Conservation (phyloP, 768 basidiomycete genomes). For the Royoungia palumana region DNA sequence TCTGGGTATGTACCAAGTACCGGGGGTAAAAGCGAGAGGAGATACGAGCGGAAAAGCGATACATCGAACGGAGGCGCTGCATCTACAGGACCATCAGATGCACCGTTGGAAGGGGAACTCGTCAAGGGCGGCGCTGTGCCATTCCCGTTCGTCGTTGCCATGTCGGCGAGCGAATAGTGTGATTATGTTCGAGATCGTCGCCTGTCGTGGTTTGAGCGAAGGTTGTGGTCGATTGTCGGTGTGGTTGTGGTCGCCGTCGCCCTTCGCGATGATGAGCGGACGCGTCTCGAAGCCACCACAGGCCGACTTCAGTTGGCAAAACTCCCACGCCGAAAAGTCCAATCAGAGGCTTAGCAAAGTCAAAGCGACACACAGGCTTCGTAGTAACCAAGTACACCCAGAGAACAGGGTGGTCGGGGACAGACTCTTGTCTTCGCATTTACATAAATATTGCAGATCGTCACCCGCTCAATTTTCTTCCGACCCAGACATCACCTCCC, state of each 20-base stretch:
- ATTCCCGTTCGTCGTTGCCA: constrained; percentile 25
- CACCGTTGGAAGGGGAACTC: constrained; percentile 29
- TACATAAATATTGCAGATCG: too few relatives aligned
- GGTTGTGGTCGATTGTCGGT: constrained; percentile 5
- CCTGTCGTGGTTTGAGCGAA: constrained; percentile 11
- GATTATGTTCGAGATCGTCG: constrained; percentile 5
- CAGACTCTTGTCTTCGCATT: too few relatives aligned
- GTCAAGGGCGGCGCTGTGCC: constrained; percentile 28
- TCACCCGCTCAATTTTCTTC: too few relatives aligned
- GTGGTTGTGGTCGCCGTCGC: constrained; percentile 15
- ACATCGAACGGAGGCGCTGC: constrained; percentile 57
- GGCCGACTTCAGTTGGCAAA: constrained; percentile 5
- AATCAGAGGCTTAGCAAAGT: not conserved
- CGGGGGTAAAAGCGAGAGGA: constrained; percentile 71
- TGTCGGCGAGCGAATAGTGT: not conserved
- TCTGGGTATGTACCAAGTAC: constrained; percentile 67
- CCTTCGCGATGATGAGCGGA: constrained; percentile 24
- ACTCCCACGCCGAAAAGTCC: constrained; percentile 22
- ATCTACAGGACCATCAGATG: constrained; percentile 32
- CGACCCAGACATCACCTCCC: too few relatives aligned
- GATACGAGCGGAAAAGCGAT: constrained; percentile 65
- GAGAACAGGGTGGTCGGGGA: too few relatives aligned
- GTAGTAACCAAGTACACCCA: too few relatives aligned
- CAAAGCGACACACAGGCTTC: too few relatives aligned
- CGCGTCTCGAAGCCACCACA: constrained; percentile 18